Base-by-base conservation (phyloP, 768 basidiomycete species). In the Hygrophoropsis aurantiaca region DNA sequence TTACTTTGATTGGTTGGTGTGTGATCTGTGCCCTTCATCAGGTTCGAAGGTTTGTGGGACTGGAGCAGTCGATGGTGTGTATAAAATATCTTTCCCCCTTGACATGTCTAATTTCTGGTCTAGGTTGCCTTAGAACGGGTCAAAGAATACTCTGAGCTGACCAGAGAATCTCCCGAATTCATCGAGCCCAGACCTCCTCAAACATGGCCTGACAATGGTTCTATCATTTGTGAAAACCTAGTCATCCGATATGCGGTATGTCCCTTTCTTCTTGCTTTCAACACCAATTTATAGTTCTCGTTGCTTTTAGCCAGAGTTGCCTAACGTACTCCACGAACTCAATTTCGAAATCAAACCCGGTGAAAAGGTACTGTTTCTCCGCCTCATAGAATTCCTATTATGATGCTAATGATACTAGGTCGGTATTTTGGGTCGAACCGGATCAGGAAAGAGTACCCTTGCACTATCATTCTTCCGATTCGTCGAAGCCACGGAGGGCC, bases 1-100 rank as follows among this genome's bases (percentile, higher is more conserved):
- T 30, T 45, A 40, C 52, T 49, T 30, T 13, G 32, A 18, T 10
- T 20, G 18, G 6, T 21, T 19, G 11, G 6, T 30, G 13, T 7
- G 7, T 7, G 13, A 6, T 30, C 27, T 7, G 7, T 13, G 13
- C 13, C 13, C 13, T 13, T 30, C 27, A 6, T 36, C 49, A 77
- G 74, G 83, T 91, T 40, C 79, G 89, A 42, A 79, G 90, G 37
- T 92, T 91, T 52, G 91, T 94, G 23, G 82, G 87, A 16, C 71
- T 95, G 16, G 92, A 97, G 60, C 93, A 97, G 65, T 87, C 87
- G 11, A 93, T 97, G 91, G 93, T 90, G n/a, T 32, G 13, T 19
- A 18, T 6, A 24, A 19, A 16, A 27, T 32, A 16, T 32, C n/a
- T 11, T 1, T 10, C 44, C 33, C 19, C 23, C n/a, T n/a, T n/a